These are phyloP conservation scores for Volvox carteri DNA, from an alignment of 163 green algal species.

Conservation along the genomic window DNA sequence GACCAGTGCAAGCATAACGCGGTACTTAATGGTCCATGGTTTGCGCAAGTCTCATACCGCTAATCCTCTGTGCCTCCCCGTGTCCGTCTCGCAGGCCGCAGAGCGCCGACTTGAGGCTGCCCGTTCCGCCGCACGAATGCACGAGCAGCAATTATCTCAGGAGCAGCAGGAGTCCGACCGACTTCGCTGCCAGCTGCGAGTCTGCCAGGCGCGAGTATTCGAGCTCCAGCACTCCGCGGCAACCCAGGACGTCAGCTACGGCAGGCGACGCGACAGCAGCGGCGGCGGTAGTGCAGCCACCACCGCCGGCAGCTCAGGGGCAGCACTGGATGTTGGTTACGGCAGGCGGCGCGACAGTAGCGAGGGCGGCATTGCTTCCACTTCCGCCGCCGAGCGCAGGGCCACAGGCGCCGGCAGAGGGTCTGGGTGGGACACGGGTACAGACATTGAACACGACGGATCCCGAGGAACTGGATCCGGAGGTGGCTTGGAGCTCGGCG, in stretches of 20 bases:
- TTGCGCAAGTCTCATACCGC: no score
- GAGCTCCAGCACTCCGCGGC: constrained; percentile 9
- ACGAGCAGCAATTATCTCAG: not conserved
- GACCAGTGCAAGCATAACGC: no score
- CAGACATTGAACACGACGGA: not conserved
- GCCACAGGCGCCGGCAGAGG: not conserved
- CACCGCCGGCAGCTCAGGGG: no score
- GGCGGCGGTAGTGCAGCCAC: no score
- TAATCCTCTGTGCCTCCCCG: no score
- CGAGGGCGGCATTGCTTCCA: not conserved
- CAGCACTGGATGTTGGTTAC: not conserved
- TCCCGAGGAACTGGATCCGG: not conserved
- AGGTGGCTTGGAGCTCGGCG: not conserved
- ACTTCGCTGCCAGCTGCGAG: constrained; percentile 2
- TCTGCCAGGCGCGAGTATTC: not conserved
- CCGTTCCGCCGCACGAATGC: not conserved
- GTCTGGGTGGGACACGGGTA: not conserved
- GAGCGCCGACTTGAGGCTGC: not conserved
- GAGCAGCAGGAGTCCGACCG: constrained; percentile 42
- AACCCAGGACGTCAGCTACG: no score
- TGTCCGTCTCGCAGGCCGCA: not conserved
- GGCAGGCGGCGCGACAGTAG: not conserved
- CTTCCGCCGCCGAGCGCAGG: not conserved
- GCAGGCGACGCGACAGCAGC: not conserved
- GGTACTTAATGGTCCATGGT: no score